Evolutionary conservation across 129 eudicot genomes (phyloP).

Genomic region (Silybum marianum): DNA sequence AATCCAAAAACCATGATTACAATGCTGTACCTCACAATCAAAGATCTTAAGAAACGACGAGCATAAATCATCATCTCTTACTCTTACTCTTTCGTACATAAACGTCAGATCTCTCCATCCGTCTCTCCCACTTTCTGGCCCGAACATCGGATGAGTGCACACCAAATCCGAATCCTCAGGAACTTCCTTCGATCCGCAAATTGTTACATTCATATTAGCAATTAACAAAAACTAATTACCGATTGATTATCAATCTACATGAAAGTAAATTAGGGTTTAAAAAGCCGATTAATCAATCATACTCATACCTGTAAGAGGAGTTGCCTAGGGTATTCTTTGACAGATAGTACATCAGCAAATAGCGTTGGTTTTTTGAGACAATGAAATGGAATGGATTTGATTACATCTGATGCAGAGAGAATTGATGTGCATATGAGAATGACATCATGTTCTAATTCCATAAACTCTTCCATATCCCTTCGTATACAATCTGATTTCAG

Average conservation of each 20-base stretch:
- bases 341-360: slow-evolving; percentile 75
- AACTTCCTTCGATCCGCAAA: slow-evolving; percentile 42
- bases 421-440: slow-evolving; percentile 70
- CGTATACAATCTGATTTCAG: not conserved
- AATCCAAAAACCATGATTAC: not conserved
- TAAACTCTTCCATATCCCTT: slow-evolving; percentile 55
- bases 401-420: slow-evolving; percentile 49
- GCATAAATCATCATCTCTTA: slow-evolving; percentile 51
- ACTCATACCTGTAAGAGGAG: slow-evolving; percentile 58
- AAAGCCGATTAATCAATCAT: not conserved
- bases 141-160: slow-evolving; percentile 89
- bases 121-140: slow-evolving; percentile 74
- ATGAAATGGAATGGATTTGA: slow-evolving; percentile 55
- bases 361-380: slow-evolving; percentile 42
- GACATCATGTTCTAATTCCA: slow-evolving; percentile 54
- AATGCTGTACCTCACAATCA: slow-evolving; percentile 44
- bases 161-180: slow-evolving; percentile 67
- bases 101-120: slow-evolving; percentile 65
- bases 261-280: not conserved
- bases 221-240: not conserved
- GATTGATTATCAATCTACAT: not conserved
- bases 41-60: slow-evolving; percentile 59
- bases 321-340: slow-evolving; percentile 64
- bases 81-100: slow-evolving; percentile 65
- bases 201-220: not conserved